phyloP scores from a whole-genome alignment of 176 grass and related monocot genomes.

The Metroxylon sagu region DNA sequence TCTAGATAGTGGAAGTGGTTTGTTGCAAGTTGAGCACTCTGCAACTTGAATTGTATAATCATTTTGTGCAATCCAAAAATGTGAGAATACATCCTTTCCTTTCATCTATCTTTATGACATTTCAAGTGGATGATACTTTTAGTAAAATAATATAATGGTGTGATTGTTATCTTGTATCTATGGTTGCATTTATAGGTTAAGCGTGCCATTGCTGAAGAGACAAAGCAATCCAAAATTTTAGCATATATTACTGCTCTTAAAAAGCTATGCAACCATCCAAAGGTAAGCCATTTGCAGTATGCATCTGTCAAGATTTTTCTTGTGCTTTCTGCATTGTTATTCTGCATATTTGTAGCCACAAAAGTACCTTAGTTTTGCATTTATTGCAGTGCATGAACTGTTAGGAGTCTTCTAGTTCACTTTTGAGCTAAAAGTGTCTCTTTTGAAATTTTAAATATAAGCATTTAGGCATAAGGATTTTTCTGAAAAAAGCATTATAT shows the following conservation, averaged over 20 bases:
- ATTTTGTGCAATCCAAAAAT: constrained; percentile 98
- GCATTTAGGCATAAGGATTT: too few species aligned
- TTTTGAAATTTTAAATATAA: too few species aligned
- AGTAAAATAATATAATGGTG: too few species aligned
- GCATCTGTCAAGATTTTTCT: constrained; percentile 9
- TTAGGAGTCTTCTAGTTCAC: too few species aligned
- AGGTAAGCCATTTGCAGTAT: constrained; percentile 38
- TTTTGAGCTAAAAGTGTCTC: too few species aligned
- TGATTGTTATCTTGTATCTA: not conserved
- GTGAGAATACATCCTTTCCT: constrained; percentile 34
- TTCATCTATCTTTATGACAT: not conserved
- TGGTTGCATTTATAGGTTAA: constrained; percentile 52
- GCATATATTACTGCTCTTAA: constrained; percentile 97
- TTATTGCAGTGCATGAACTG: too few species aligned
- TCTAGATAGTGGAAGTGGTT: constrained; percentile 92
- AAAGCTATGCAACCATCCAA: constrained; percentile 97
- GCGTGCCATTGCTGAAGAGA: constrained; percentile 62
- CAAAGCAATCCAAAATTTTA: constrained; percentile 82
- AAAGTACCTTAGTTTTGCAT: too few species aligned
- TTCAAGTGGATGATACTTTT: not conserved
- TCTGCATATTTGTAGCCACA: too few species aligned
- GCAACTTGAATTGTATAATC: constrained; percentile 74
- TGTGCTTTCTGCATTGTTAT: too few species aligned
- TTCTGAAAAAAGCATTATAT: too few species aligned
- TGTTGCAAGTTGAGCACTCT: constrained; percentile 89